Evolutionary conservation across 139 green algal genomes (phyloP), one percentile per base, ranked within the genome.

Genomic region (Volvox reticuliferus): DNA sequence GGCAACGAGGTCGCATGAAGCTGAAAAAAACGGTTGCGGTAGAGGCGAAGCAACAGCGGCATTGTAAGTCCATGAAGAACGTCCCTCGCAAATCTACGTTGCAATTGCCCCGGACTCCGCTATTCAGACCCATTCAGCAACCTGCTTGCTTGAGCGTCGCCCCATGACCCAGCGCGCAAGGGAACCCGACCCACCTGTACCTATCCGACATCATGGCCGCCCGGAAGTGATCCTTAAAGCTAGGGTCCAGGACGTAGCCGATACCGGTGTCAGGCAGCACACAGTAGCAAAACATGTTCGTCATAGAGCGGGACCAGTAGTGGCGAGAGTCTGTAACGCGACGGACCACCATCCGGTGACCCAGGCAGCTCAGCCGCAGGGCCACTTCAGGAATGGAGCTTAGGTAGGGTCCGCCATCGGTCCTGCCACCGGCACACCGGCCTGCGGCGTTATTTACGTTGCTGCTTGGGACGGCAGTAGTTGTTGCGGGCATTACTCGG

Each of bases 251-350:
- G 32, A 95, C 80, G 79, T 95, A 95, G 82, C 81, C 87, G 13
- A 91, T 85, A 0, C 86, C 78, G 1, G 79, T 88, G 20, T 62
- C 78, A 21, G 88, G 79, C 18, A 91, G 79, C 28, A 91, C 68
- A 26, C 36, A 65, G 88, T 91, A 91, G 65, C 88, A 91, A 33
- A 94, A 94, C 19, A 84, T 81, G 63, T 94, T 94, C 63, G 92
- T 85, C 90, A 94, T 93, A 20, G 82, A 78, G 44, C 88, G 88
- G 61, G 80, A 93, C 92, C 92, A 94, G 92, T 94, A 94, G 0
- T 92, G 82, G 26, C 86, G 79, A 24, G 73, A 85, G 88, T 93
- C 86, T 14, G 91, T 20, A 90, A 94, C 92, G 26, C 92, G 88
- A 22, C 92, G 92, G 50, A 94, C 77, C 21, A 93, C 90, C 37